These are phyloP conservation scores for Umbilicus rupestris DNA, from an alignment of 164 flowering plant species.

Conservation along the genomic window DNA sequence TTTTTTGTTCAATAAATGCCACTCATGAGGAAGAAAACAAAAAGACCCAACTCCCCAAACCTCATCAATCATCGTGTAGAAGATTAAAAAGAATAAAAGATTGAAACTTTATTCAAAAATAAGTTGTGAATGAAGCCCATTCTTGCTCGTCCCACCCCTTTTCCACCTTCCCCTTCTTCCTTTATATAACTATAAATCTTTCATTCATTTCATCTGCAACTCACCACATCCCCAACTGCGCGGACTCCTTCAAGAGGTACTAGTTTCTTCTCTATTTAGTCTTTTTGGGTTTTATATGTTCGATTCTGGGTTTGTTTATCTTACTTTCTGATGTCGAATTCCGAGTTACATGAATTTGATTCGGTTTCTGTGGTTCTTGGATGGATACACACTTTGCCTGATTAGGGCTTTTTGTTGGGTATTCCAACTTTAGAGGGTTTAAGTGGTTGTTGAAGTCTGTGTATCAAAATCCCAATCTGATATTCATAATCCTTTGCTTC, in stretches of 20 bases:
- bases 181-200: neutral
- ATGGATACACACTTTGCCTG: too few relatives aligned
- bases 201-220: neutral
- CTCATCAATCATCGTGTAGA: neutral
- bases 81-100: neutral
- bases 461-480: too few relatives aligned
- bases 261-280: neutral
- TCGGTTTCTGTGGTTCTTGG: neutral
- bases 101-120: neutral
- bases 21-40: slow-evolving; percentile 1
- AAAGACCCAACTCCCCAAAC: neutral
- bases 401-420: too few relatives aligned
- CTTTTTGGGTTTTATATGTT: neutral
- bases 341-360: neutral
- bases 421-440: too few relatives aligned
- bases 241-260: neutral
- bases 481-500: neutral
- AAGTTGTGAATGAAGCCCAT: neutral
- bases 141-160: neutral
- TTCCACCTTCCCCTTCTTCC: neutral
- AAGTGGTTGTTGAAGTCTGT: too few relatives aligned
- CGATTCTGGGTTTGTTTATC: neutral
- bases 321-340: neutral
- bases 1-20: neutral
- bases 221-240: neutral